Evolutionary conservation across 352 stramenopile genomes (phyloP), one percentile per base, ranked within the genome.

Genomic region (Phytophthora parvispora): DNA sequence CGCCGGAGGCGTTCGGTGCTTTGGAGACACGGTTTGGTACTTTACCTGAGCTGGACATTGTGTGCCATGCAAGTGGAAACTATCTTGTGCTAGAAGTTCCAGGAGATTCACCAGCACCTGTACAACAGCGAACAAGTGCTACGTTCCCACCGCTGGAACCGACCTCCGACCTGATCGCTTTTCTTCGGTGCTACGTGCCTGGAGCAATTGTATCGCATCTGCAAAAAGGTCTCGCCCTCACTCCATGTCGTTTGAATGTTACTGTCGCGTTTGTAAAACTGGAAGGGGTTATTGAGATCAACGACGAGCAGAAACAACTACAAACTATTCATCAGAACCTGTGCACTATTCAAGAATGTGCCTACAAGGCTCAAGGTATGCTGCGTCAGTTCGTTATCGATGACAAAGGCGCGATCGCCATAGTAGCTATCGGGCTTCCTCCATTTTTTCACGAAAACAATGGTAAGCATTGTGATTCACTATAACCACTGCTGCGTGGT

Each of bases 401-500:
- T 36, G 89, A 96, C 68, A 96, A 97, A 69, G 90, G 90, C 20
- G 88, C 86, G 0, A 77, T 96, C 10, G 86, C 87, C 13, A 95
- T 95, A 43, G 73, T 95, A 20, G 86, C 83, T 12, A 83, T 97
- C 24, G 89, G 90, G 0, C 71, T 96, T 0, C 86, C 86, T 1
- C 90, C 90, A 13, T 92, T 92, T 57, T 94, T 91, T 65, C 88
- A 95, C 64, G 84, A 97, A 76, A 92, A 96, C 74, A 96, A 97
- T 66, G 79, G 84, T 90, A 64, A 28, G 45, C 62, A 3, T 7
- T 31, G n/a, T n/a, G n/a, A n/a, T n/a, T n/a, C n/a, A n/a, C n/a
- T n/a, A n/a, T n/a, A n/a, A n/a, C n/a, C n/a, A n/a, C n/a, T n/a
- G n/a, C n/a, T n/a, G n/a, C n/a, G n/a, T n/a, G n/a, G n/a, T n/a